Evolutionary conservation across 768 basidiomycete species (phyloP).

Genomic region (Gymnopilus junonius): DNA sequence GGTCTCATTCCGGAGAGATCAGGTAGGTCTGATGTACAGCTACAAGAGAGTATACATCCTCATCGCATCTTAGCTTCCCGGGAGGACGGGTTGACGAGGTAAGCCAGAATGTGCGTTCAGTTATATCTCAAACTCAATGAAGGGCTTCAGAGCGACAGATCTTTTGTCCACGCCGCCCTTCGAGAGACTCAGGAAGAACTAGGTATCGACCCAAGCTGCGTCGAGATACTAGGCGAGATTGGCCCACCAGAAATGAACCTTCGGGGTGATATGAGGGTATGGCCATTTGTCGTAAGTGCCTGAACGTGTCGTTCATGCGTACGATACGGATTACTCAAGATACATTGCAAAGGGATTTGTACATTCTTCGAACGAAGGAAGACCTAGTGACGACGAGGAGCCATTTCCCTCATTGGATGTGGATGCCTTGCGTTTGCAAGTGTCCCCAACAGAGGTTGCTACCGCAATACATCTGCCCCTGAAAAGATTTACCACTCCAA

Average conservation of each 20-base stretch:
- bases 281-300: conserved; percentile 74
- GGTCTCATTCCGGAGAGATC: conserved; percentile 82
- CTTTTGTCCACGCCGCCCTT: conserved; percentile 60
- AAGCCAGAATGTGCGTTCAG: conserved; percentile 17
- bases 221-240: conserved; percentile 70
- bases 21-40: conserved; percentile 49
- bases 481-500: conserved; percentile 46
- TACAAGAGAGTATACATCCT: not conserved
- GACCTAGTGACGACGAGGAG: conserved; percentile 37
- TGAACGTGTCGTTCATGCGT: not conserved
- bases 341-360: conserved; percentile 31
- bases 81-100: conserved; percentile 75
- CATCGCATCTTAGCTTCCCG: conserved; percentile 60
- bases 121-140: conserved; percentile 16
- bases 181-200: conserved; percentile 80
- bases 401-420: conserved; percentile 68
- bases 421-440: conserved; percentile 42
- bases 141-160: conserved; percentile 49
- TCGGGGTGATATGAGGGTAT: conserved; percentile 63
- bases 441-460: conserved; percentile 69
- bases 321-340: conserved; percentile 5
- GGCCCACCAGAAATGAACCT: conserved; percentile 65
- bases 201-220: conserved; percentile 58
- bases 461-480: conserved; percentile 75
- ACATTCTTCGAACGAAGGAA: conserved; percentile 19